These are phyloP conservation scores for Sergeia podlipaevii DNA, from an alignment of 208 protist species.

Conservation along the genomic window DNA sequence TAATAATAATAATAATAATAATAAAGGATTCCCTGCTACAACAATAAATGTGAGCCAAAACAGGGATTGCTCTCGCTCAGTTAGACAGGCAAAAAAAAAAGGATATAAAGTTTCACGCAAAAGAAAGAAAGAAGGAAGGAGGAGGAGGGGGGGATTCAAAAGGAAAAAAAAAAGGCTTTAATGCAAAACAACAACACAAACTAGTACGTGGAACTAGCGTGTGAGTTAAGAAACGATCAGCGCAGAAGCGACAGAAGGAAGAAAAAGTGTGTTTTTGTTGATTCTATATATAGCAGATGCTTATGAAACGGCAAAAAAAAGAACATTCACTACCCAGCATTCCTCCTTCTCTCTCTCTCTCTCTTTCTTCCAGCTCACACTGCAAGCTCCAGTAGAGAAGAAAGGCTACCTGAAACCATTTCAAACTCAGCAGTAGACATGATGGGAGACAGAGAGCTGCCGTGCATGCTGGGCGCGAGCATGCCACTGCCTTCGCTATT, in stretches of 20 bases:
- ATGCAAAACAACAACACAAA: conserved; percentile 6
- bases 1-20: too few species aligned
- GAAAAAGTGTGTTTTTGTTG: conserved; percentile 2
- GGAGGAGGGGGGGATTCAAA: not conserved
- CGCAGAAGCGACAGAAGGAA: not conserved
- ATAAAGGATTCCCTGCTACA: too few species aligned
- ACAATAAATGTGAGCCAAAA: too few species aligned
- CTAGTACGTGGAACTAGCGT: not conserved
- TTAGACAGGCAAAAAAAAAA: too few species aligned
- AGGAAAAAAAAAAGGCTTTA: not conserved
- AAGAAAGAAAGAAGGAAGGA: not conserved
- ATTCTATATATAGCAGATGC: too few species aligned
- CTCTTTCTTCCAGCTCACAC: conserved; percentile 7
- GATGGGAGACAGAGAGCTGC: not conserved
- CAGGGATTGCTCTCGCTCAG: too few species aligned
- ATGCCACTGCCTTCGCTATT: conserved; percentile 8
- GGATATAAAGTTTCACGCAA: too few species aligned
- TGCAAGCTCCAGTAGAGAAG: conserved; percentile 27
- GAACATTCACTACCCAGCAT: too few species aligned
- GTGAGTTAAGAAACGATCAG: not conserved
- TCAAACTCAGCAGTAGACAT: conserved; percentile 24
- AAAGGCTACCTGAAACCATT: conserved; percentile 16
- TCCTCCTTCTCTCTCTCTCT: not conserved
- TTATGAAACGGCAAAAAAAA: too few species aligned
- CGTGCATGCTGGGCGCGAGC: not conserved